Evolutionary conservation across 495 filamentous ascomycete species (phyloP).

Genomic region (Hypoxylon rickii): DNA sequence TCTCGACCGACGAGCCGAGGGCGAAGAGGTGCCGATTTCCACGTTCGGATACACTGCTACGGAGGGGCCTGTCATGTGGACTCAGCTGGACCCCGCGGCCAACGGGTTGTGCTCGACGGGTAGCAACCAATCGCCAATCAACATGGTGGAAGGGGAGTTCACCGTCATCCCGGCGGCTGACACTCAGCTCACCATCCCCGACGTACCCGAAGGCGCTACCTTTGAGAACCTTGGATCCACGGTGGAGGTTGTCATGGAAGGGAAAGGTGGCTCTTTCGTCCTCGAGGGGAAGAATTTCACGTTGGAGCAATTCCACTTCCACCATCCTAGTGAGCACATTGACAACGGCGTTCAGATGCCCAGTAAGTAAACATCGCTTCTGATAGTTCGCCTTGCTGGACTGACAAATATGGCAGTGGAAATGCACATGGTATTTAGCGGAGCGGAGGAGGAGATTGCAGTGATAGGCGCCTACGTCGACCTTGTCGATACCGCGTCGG

Average conservation of each 20-base stretch:
- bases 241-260: slow-evolving; percentile 57
- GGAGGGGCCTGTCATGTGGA: slow-evolving; percentile 64
- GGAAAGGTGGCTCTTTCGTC: slow-evolving; percentile 44
- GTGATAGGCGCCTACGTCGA: slow-evolving; percentile 67
- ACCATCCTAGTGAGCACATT: slow-evolving; percentile 71
- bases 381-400: not conserved
- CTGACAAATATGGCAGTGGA: slow-evolving; percentile 55
- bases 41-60: slow-evolving; percentile 57
- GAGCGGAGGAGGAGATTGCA: slow-evolving; percentile 47
- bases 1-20: slow-evolving; percentile 44
- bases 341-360: slow-evolving; percentile 48
- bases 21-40: slow-evolving; percentile 34
- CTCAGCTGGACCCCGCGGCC: slow-evolving; percentile 48
- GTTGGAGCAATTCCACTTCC: slow-evolving; percentile 71
- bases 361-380: slow-evolving; percentile 35
- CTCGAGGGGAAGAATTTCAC: slow-evolving; percentile 53
- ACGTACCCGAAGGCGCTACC: slow-evolving; percentile 46
- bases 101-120: slow-evolving; percentile 59
- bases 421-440: slow-evolving; percentile 68
- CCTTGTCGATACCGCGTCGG: slow-evolving; percentile 45
- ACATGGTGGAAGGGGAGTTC: slow-evolving; percentile 49
- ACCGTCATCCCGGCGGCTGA: slow-evolving; percentile 48
- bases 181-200: slow-evolving; percentile 37
- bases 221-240: slow-evolving; percentile 66
- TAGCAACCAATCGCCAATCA: slow-evolving; percentile 66